Evolutionary conservation across 768 basidiomycete species (phyloP), one percentile per base, ranked within the genome.

Genomic region (Panus rudis): DNA sequence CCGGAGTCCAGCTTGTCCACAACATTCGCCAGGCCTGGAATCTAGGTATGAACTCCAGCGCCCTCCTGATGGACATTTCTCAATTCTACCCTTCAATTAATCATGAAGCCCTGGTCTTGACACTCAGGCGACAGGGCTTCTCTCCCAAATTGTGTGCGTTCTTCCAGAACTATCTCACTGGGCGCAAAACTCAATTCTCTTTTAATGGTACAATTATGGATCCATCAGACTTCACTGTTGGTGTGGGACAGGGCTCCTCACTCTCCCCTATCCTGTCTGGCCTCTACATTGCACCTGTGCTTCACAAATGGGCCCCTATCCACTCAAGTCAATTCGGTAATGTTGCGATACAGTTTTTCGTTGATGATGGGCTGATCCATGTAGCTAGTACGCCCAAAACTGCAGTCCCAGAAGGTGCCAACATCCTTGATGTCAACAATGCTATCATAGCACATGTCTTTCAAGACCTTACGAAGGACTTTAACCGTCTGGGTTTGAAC

Each of bases 61-160:
- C 35, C 12, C 41, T 56, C 11, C 43, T 51, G 11, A 41, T 54
- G n/a, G 53, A 54, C 28, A 37, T 54, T 1, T 35, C 52, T 1
- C 49, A 52, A 24, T 54, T 54, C 43, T 57, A 43, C 45, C 51
- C 51, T 0, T 54, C 53, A 1, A 30, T 53, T n/a, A 40, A 51
- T 16, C 50, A 56, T 37, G 46, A 39, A 1, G 16, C 49, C 1
- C 24, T 53, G 7, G 31, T 37, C 5, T 14, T 6, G 5, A 49
- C 49, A 14, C 31, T 53, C 20, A 11, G 32, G 7, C 27, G 37
- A 6, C 48, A 45, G 20, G 52, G 52, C 24, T 56, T 53, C 26
- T 4, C 37, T 6, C 23, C 22, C 0, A n/a, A 8, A 7, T 31
- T 53, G 5, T 47, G 49, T n/a, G 1, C 13, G 12, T 53, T 46